These are phyloP conservation scores for Nasturtium officinale DNA, from an alignment of 345 rosid genomes.

Conservation along the genomic window DNA sequence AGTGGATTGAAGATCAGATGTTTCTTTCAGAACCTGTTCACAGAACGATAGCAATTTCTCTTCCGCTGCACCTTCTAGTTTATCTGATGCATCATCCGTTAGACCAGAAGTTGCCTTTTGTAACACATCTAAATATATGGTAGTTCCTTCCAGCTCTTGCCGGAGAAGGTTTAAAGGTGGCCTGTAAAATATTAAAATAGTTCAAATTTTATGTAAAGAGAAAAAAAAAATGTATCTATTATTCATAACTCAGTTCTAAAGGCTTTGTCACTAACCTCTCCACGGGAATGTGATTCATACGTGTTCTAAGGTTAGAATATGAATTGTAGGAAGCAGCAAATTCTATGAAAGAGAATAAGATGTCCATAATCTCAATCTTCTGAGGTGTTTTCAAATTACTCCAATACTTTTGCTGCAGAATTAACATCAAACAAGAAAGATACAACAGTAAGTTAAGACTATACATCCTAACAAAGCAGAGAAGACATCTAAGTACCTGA, in stretches of 20 bases:
- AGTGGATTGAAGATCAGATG: slow-evolving; percentile 76
- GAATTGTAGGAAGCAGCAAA: slow-evolving; percentile 95
- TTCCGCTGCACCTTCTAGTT: slow-evolving; percentile 77
- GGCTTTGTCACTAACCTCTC: slow-evolving; percentile 62
- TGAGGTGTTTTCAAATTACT: slow-evolving; percentile 71
- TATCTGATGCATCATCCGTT: slow-evolving; percentile 45
- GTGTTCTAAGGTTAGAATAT: slow-evolving; percentile 73
- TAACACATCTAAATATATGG: slow-evolving; percentile 82
- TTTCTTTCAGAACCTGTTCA: slow-evolving; percentile 85
- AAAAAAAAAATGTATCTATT: slow-evolving; percentile 8
- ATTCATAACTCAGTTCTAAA: neutral
- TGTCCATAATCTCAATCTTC: slow-evolving; percentile 87
- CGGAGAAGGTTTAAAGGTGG: slow-evolving; percentile 93
- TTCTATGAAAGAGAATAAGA: slow-evolving; percentile 76
- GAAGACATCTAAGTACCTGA: slow-evolving; percentile 56
- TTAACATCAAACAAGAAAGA: slow-evolving; percentile 28
- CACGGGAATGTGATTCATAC: slow-evolving; percentile 75
- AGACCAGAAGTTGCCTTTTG: slow-evolving; percentile 73
- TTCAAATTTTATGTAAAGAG: slow-evolving; percentile 11
- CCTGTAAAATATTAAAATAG: slow-evolving; percentile 50
- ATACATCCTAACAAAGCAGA: slow-evolving; percentile 2
- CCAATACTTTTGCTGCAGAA: slow-evolving; percentile 89
- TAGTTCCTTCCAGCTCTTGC: slow-evolving; percentile 86
- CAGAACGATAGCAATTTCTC: slow-evolving; percentile 82
- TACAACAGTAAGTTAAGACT: slow-evolving; percentile 11